Evolutionary conservation across 805 yeast species (phyloP).

Genomic region (Candida adriatica): DNA sequence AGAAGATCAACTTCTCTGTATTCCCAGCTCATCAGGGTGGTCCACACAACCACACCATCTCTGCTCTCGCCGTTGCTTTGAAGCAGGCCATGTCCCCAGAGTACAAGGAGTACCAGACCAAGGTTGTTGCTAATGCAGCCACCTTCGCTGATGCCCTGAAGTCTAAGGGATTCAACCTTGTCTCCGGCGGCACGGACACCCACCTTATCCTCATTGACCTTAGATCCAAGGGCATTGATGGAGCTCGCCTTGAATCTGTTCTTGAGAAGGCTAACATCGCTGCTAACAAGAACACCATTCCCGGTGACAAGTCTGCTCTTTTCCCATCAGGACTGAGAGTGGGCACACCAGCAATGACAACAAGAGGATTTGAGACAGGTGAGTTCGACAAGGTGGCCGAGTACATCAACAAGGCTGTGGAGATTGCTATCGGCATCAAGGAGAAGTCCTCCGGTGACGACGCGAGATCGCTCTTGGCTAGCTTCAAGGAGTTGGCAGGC

Average conservation of each 20-base stretch:
- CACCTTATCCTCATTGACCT: conserved; percentile 91
- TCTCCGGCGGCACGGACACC: conserved; percentile 93
- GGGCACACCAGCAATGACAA: conserved; percentile 97
- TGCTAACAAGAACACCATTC: conserved; percentile 93
- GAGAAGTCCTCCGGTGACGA: conserved; percentile 48
- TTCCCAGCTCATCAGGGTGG: conserved; percentile 99
- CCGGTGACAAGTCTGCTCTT: conserved; percentile 92
- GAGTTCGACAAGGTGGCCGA: conserved; percentile 80
- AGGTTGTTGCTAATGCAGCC: conserved; percentile 85
- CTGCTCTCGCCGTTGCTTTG: conserved; percentile 94
- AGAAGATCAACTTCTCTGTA: conserved; percentile 93
- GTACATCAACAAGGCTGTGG: conserved; percentile 74
- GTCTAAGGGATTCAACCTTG: conserved; percentile 69
- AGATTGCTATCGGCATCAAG: conserved; percentile 57
- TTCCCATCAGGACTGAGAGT: conserved; percentile 95
- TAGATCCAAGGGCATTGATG: conserved; percentile 87
- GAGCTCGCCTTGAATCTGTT: conserved; percentile 94
- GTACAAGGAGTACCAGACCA: conserved; percentile 82
- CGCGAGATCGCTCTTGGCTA: conserved; percentile 53
- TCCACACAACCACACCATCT: conserved; percentile 98
- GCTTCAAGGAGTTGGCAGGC: conserved; percentile 66
- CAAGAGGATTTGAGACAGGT: conserved; percentile 70
- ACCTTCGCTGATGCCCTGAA: conserved; percentile 71
- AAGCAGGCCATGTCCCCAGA: conserved; percentile 91
- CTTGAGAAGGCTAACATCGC: conserved; percentile 94